Conservation (phyloP, 2,329 filamentous ascomycete genomes). For the Fusarium sp. region DNA sequence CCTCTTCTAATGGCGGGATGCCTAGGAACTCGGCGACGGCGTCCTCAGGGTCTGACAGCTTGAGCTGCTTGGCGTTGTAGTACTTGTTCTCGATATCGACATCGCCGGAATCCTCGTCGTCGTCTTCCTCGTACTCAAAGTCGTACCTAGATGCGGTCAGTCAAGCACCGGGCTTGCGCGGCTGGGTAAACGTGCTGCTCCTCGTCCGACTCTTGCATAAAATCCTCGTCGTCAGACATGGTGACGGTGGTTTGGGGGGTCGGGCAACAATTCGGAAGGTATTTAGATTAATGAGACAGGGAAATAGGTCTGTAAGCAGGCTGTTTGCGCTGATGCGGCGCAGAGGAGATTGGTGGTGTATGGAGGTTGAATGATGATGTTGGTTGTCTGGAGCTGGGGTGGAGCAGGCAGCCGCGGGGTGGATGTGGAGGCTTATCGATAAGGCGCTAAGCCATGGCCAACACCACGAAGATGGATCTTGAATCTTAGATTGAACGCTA, state of each 20-base stretch:
- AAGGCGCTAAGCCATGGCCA: slow-evolving; percentile 4
- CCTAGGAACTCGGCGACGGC: slow-evolving; percentile 94
- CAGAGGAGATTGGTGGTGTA: background rate
- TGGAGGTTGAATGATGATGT: slow-evolving; percentile 17
- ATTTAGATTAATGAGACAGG: background rate
- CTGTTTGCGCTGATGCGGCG: background rate
- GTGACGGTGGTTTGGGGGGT: slow-evolving; percentile 14
- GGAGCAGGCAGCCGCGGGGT: slow-evolving; percentile 42
- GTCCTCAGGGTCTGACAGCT: slow-evolving; percentile 85
- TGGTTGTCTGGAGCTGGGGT: slow-evolving; percentile 28
- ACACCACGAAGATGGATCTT: background rate
- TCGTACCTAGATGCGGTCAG: slow-evolving; percentile 72
- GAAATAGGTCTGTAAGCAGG: background rate
- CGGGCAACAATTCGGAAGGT: background rate
- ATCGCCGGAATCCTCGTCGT: slow-evolving; percentile 88
- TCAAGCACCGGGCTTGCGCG: slow-evolving; percentile 9
- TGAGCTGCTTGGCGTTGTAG: slow-evolving; percentile 99
- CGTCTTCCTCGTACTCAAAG: slow-evolving; percentile 96
- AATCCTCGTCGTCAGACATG: slow-evolving; percentile 66
- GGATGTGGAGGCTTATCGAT: slow-evolving; percentile 38
- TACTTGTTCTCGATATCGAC: slow-evolving; percentile 99
- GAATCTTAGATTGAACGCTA: background rate
- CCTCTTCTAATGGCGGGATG: slow-evolving; percentile 83
- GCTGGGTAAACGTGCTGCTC: slow-evolving; percentile 52
- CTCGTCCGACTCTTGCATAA: slow-evolving; percentile 62